A percentile compares a stretch with the other conserved stretches of the same genome.
Evolutionary conservation across 495 filamentous ascomycete species (phyloP).

Genomic region (Penicillium canariense): DNA sequence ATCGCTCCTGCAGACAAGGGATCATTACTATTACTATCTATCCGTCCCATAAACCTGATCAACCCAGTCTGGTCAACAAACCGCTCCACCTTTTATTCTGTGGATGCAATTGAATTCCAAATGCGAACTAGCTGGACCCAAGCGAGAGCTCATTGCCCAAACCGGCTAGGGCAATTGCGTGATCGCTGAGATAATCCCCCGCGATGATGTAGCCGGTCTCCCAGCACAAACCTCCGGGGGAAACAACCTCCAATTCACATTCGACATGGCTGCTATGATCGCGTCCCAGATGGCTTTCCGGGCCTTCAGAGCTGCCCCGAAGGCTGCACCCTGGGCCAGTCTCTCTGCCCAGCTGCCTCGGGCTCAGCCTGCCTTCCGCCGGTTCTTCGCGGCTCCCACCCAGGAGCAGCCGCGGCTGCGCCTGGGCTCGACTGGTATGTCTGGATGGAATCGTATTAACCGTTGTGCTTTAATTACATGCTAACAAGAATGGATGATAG

Average conservation of each 20-base stretch:
- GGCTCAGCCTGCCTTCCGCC: slow-evolving; percentile 32
- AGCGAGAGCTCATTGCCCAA: slow-evolving; percentile 1
- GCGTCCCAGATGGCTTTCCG: slow-evolving; percentile 27
- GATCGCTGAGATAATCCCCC: slow-evolving; percentile 15
- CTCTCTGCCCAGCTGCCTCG: slow-evolving; percentile 24
- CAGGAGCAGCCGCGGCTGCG: slow-evolving; percentile 60
- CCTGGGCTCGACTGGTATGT: slow-evolving; percentile 51
- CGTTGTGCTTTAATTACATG: not conserved
- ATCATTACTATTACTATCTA: no score
- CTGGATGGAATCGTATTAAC: not conserved
- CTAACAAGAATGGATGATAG: slow-evolving; percentile 13
- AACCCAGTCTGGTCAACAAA: no score
- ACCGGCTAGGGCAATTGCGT: slow-evolving; percentile 1
- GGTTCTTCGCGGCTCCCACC: slow-evolving; percentile 29
- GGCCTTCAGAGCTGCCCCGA: slow-evolving; percentile 26
- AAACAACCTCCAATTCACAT: not conserved
- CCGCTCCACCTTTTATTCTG: no score
- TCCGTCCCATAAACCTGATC: no score
- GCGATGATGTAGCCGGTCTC: slow-evolving; percentile 12
- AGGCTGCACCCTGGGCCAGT: slow-evolving; percentile 25
- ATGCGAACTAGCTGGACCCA: no score
- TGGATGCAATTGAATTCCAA: no score
- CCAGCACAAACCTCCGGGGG: not conserved
- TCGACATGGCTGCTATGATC: slow-evolving; percentile 28
- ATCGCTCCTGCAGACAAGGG: not conserved